Conservation (phyloP, 352 stramenopile genomes). For the Phytophthora cactorum region DNA sequence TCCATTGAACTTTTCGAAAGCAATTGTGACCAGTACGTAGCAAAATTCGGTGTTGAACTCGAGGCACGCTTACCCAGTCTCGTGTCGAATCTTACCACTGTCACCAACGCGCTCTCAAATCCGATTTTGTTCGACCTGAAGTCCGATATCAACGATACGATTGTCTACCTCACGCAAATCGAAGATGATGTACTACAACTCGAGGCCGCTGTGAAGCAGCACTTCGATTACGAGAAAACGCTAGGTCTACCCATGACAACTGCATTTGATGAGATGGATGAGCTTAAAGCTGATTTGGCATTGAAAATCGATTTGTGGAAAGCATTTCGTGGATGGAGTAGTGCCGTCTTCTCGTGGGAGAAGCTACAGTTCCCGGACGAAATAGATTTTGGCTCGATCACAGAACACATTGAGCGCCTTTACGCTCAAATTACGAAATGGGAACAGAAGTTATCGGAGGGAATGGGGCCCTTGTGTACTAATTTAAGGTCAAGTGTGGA, state of each 20-base stretch:
- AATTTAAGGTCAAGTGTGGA: constrained; percentile 82
- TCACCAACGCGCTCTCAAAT: constrained; percentile 47
- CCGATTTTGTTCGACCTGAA: constrained; percentile 54
- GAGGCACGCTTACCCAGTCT: constrained; percentile 60
- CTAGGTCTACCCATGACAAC: constrained; percentile 57
- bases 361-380: constrained; percentile 57
- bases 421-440: constrained; percentile 52
- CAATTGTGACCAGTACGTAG: constrained; percentile 72
- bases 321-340: constrained; percentile 69
- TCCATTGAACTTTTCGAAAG: constrained; percentile 83
- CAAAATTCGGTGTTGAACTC: constrained; percentile 79
- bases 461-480: constrained; percentile 51
- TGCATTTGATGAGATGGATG: constrained; percentile 85
- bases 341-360: constrained; percentile 52
- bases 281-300: constrained; percentile 69
- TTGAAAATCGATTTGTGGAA: constrained; percentile 89
- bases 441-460: constrained; percentile 61
- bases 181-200: constrained; percentile 33
- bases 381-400: constrained; percentile 73
- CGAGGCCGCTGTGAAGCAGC: constrained; percentile 31
- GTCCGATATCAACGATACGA: constrained; percentile 52
- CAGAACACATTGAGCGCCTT: constrained; percentile 72
- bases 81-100: constrained; percentile 32
- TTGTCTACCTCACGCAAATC: constrained; percentile 52
- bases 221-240: constrained; percentile 66